phyloP scores from a whole-genome alignment of 176 grass and related monocot genomes.

The Secale cereale region DNA sequence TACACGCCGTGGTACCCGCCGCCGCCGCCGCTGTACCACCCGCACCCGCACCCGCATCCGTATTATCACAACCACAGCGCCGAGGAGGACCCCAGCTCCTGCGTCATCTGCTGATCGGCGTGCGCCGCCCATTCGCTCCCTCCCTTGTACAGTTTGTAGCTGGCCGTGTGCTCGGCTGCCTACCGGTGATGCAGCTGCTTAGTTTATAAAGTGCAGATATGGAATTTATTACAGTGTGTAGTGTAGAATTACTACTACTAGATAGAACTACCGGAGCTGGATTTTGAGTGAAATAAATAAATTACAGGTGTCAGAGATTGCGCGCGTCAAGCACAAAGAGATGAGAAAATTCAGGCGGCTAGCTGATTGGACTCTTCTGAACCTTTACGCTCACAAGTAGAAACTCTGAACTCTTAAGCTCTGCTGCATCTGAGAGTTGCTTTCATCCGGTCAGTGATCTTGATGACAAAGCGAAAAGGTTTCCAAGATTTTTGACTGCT shows the following conservation, averaged over 20 bases:
- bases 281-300: not conserved
- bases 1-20: conserved; percentile 6
- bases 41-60: not conserved
- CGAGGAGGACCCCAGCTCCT: conserved; percentile 77
- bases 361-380: no score
- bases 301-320: no score
- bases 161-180: not conserved
- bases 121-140: not conserved
- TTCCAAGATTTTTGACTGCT: not conserved
- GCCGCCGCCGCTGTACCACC: not conserved
- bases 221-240: not conserved
- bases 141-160: not conserved
- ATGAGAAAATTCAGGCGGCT: no score
- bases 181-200: not conserved
- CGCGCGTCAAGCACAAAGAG: no score
- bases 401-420: not conserved
- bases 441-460: not conserved
- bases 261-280: not conserved
- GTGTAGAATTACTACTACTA: not conserved
- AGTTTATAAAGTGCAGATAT: no score
- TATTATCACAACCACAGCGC: conserved; percentile 43
- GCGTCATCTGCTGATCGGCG: conserved; percentile 55
- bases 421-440: not conserved
- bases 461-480: not conserved
- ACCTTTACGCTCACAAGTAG: no score